phyloP scores from a whole-genome alignment of 2,329 filamentous ascomycete genomes.

The Dendrostoma leiphaemia region DNA sequence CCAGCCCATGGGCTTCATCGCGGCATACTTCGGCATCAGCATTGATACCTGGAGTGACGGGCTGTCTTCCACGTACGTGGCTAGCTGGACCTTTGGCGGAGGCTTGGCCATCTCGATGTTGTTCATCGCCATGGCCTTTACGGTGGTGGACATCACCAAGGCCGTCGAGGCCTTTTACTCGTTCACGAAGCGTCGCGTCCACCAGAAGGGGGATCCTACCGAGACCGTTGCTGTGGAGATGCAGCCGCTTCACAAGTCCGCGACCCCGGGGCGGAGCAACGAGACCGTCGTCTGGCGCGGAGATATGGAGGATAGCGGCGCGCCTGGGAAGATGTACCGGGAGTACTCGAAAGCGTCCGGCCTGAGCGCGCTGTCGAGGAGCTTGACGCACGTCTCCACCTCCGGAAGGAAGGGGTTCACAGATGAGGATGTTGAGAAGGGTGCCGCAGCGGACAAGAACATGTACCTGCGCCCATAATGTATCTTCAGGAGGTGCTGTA shows the following conservation, averaged over 20 bases:
- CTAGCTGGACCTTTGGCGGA: conserved; percentile 33
- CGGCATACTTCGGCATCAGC: conserved; percentile 42
- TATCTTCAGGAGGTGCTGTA: not conserved
- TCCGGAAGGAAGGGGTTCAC: not conserved
- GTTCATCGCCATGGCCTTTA: conserved; percentile 37
- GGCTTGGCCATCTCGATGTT: conserved; percentile 37
- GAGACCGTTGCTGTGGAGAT: not conserved
- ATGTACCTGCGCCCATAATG: not conserved
- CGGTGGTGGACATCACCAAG: conserved; percentile 32
- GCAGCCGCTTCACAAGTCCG: not conserved
- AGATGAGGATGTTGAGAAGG: conserved; percentile 12
- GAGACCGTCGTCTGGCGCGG: conserved; percentile 14
- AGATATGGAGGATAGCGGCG: conserved; percentile 5
- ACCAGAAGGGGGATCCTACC: not conserved
- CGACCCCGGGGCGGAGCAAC: conserved; percentile 5
- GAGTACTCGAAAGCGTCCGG: conserved; percentile 16
- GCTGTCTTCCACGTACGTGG: conserved; percentile 25
- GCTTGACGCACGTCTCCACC: conserved; percentile 11
- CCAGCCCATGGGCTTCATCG: conserved; percentile 42
- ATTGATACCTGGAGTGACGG: conserved; percentile 42
- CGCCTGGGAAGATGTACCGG: conserved; percentile 11
- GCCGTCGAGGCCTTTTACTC: conserved; percentile 16
- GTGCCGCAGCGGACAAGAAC: not conserved
- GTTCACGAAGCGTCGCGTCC: conserved; percentile 5
- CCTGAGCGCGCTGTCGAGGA: conserved; percentile 16